Conservation (phyloP, 2,329 filamentous ascomycete species). For the Phaeosphaeriaceae sp. region DNA sequence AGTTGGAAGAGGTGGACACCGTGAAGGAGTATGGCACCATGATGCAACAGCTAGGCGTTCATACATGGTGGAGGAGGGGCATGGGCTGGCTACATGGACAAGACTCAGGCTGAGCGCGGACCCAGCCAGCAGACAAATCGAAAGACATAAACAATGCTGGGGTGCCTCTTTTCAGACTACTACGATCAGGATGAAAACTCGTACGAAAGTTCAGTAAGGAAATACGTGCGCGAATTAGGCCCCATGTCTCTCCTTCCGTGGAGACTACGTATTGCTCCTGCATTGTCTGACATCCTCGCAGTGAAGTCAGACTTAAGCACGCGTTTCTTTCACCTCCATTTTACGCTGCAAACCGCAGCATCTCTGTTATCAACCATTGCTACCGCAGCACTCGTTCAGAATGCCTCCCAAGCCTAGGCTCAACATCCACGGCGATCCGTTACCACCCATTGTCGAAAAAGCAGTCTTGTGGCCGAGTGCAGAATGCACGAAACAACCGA, state of each 20-base stretch:
- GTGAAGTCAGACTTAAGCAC: not conserved
- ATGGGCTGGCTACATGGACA: slow-evolving; percentile 68
- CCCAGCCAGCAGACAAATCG: too few relatives aligned
- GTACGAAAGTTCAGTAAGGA: too few relatives aligned
- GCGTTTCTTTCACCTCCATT: not conserved
- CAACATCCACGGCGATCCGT: not conserved
- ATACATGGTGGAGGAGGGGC: slow-evolving; percentile 70
- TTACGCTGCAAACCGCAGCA: not conserved
- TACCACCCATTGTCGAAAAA: not conserved
- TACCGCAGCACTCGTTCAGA: not conserved
- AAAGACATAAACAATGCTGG: too few relatives aligned
- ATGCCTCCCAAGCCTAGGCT: not conserved
- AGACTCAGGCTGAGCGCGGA: slow-evolving; percentile 6
- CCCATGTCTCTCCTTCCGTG: not conserved
- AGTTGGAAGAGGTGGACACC: slow-evolving; percentile 64
- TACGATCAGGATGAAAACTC: too few relatives aligned
- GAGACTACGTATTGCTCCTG: not conserved
- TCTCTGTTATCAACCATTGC: not conserved
- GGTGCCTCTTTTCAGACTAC: too few relatives aligned
- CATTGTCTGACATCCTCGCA: not conserved
- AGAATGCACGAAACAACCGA: not conserved
- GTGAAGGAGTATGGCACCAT: slow-evolving; percentile 69
- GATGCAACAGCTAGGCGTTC: slow-evolving; percentile 67
- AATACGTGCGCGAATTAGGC: too few relatives aligned
- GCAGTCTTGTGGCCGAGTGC: not conserved